Evolutionary conservation across 352 stramenopile species (phyloP).

Genomic region (Pilasporangium apinafurcum): DNA sequence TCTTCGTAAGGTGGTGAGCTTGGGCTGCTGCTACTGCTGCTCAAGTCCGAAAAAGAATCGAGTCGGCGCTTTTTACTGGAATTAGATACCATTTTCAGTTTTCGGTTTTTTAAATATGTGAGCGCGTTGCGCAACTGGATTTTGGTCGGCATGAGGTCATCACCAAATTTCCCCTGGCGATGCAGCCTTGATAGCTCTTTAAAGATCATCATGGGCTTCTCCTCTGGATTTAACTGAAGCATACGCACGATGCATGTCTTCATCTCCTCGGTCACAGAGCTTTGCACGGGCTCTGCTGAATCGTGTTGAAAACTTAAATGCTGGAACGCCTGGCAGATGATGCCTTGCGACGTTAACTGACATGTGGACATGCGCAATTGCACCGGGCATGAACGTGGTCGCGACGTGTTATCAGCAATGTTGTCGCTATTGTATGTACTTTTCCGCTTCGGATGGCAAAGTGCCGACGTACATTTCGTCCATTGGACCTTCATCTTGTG

Average conservation of each 20-base stretch:
- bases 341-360: constrained; percentile 62
- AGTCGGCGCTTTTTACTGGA: constrained; percentile 32
- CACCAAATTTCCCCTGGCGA: constrained; percentile 42
- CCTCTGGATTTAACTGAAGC: constrained; percentile 48
- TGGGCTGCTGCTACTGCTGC: too few relatives aligned
- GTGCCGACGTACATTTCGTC: constrained; percentile 74
- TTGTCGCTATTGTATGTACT: constrained; percentile 5
- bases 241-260: constrained; percentile 66
- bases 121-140: constrained; percentile 77
- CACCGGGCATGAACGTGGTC: constrained; percentile 63
- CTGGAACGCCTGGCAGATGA: constrained; percentile 73
- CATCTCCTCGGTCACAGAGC: constrained; percentile 69
- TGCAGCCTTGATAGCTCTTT: constrained; percentile 59
- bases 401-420: constrained; percentile 5
- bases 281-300: constrained; percentile 65
- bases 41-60: constrained; percentile 47
- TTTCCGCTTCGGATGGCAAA: constrained; percentile 68
- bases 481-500: constrained; percentile 86
- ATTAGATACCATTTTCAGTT: constrained; percentile 34
- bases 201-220: constrained; percentile 77
- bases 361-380: constrained; percentile 81
- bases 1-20: constrained; percentile 54
- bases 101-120: constrained; percentile 75
- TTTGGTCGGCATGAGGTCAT: constrained; percentile 77
- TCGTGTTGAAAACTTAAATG: constrained; percentile 74